phyloP scores from a whole-genome alignment of 768 basidiomycete genomes.

The Trametopsis cervina region DNA sequence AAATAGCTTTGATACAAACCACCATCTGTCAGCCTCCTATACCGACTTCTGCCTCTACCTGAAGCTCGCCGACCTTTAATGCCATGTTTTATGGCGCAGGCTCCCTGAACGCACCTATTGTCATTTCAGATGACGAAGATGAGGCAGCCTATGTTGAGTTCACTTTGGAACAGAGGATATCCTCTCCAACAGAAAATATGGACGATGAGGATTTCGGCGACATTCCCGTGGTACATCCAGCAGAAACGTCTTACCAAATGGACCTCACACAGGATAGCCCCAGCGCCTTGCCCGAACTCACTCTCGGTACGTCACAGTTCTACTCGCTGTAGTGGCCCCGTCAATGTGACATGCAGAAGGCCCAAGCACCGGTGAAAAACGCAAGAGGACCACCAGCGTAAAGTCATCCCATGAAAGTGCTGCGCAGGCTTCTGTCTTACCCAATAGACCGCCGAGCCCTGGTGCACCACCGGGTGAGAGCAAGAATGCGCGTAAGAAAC shows the following conservation, averaged over 20 bases:
- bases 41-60: too few relatives aligned
- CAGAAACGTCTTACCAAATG: background rate
- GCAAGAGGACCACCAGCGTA: conserved; percentile 9
- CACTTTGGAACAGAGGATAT: conserved; percentile 13
- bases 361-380: conserved; percentile 16
- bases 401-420: background rate
- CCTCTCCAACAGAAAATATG: conserved; percentile 7
- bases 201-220: conserved; percentile 3
- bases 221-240: background rate
- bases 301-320: too few relatives aligned
- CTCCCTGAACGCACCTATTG: conserved; percentile 18
- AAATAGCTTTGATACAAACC: too few relatives aligned
- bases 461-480: conserved; percentile 4
- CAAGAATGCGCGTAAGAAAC: conserved; percentile 14
- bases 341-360: too few relatives aligned
- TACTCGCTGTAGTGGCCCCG: too few relatives aligned
- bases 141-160: conserved; percentile 19
- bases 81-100: conserved; percentile 17
- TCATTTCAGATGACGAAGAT: conserved; percentile 21
- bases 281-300: too few relatives aligned
- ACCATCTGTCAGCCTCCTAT: too few relatives aligned
- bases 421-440: background rate
- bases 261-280: background rate
- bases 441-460: background rate
- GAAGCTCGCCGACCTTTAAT: too few relatives aligned